Evolutionary conservation across 2,329 filamentous ascomycete genomes (phyloP).

Genomic region (Phialemonium atrogriseum): DNA sequence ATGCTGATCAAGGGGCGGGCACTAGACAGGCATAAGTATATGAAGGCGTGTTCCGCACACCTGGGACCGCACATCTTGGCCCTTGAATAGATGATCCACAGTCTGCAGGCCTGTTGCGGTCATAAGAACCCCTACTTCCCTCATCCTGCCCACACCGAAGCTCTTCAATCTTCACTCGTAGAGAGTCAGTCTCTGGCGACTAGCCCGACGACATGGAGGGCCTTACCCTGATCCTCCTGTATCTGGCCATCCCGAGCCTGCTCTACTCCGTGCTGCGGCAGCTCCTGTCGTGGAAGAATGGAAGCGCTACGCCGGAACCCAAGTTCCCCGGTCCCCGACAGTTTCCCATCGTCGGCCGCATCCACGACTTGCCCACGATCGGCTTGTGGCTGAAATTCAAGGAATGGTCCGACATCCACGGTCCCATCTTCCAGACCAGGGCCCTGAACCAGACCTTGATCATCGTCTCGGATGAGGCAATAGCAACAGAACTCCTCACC

Average conservation of each 20-base stretch:
- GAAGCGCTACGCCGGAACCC: conserved; percentile 13
- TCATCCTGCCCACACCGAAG: not conserved
- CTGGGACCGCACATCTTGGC: not conserved
- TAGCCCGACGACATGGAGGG: conserved; percentile 24
- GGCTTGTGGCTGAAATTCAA: conserved; percentile 43
- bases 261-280: conserved; percentile 32
- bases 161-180: not conserved
- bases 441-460: conserved; percentile 30
- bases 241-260: conserved; percentile 36
- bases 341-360: conserved; percentile 37
- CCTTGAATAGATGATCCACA: conserved; percentile 1
- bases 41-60: not conserved
- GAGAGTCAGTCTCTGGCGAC: not conserved
- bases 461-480: conserved; percentile 38
- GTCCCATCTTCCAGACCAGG: conserved; percentile 34
- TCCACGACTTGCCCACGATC: conserved; percentile 39
- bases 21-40: no score
- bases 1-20: no score
- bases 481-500: conserved; percentile 38
- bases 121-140: not conserved
- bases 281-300: conserved; percentile 25
- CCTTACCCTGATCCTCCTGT: conserved; percentile 30
- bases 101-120: not conserved
- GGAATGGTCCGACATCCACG: conserved; percentile 33
- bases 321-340: conserved; percentile 37